Base-by-base conservation (phyloP, 2,329 filamentous ascomycete genomes). In the Penicillium janthinellum region DNA sequence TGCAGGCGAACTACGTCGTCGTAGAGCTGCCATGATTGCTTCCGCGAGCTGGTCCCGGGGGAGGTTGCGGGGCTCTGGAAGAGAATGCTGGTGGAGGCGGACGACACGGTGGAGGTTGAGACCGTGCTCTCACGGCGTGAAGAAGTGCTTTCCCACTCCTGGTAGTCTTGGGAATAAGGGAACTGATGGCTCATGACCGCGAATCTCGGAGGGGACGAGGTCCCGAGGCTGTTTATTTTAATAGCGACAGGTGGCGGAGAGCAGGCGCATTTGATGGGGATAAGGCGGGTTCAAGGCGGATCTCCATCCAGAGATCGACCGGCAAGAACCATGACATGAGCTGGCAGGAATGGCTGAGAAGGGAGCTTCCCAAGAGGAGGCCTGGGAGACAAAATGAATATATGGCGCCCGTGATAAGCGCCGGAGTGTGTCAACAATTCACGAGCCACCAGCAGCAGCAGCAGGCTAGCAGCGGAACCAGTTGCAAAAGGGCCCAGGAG, bases 1-100 rank as follows among this genome's bases (percentile, higher is more conserved):
- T 71, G 56, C 6, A 75, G 56, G 5, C 73, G 69, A n/a, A 70
- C 61, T 6, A 72, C 66, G 47, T 76, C 71, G 55, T 74, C 70
- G 54, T 70, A 70, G 11, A 66, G 41, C 44, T 72, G 73, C 57
- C 67, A 70, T 56, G 69, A 71, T 35, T 66, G 64, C 50, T 74
- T 71, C 44, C 72, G 64, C 54, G 71, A 71, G 60, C 57, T 64
- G 51, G 64, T 67, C 38, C 69, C 64, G 22, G 70, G 66, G 22
- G 71, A 72, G 45, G 67, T 63, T 42, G 68, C 57, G 17, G 73
- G 71, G 49, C 67, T 75, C 45, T 66, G 66, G 58, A 64, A 71
- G 42, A 66, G 68, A 35, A 73, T 64, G 47, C 72, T 71, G 53
- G 71, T 72, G 45, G 71, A 70, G 35, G 69, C 67, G 34, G 73